Conservation (phyloP, 2,329 filamentous ascomycete genomes). For the Lizonia empirigonia region DNA sequence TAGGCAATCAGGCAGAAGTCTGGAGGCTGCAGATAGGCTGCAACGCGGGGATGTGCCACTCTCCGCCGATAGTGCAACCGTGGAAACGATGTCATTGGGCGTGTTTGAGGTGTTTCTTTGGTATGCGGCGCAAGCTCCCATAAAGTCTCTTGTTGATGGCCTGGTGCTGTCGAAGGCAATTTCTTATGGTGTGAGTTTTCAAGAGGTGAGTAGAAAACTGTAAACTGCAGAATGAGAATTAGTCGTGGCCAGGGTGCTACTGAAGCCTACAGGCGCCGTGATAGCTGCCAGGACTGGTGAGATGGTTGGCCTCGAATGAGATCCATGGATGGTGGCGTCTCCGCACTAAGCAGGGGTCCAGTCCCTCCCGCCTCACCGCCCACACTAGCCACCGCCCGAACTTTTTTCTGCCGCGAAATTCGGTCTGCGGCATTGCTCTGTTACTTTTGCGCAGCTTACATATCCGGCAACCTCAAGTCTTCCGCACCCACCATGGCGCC, state of each 20-base stretch:
- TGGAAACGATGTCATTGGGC: background rate
- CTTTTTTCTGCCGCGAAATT: slow-evolving; percentile 29
- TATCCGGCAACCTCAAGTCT: background rate
- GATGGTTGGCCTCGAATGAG: background rate
- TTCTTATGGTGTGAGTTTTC: too few species aligned
- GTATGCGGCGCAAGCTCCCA: background rate
- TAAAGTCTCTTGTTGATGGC: background rate
- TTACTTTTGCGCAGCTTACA: slow-evolving; percentile 6
- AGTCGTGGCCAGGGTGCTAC: background rate
- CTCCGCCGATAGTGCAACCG: background rate
- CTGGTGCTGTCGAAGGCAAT: background rate
- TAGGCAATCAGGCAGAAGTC: slow-evolving; percentile 14
- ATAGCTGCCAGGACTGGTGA: background rate
- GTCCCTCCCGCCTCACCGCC: slow-evolving; percentile 4
- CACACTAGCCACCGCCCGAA: slow-evolving; percentile 15
- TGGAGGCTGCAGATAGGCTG: slow-evolving; percentile 10
- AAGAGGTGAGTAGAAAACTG: too few species aligned
- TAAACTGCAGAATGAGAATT: background rate
- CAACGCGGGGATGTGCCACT: background rate
- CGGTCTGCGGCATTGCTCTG: background rate
- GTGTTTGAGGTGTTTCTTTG: background rate
- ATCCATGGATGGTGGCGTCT: background rate
- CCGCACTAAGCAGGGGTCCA: background rate
- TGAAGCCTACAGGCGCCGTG: background rate
- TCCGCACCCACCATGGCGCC: slow-evolving; percentile 36